phyloP scores from a whole-genome alignment of 257 asterid species.

The Cinchona pubescens region DNA sequence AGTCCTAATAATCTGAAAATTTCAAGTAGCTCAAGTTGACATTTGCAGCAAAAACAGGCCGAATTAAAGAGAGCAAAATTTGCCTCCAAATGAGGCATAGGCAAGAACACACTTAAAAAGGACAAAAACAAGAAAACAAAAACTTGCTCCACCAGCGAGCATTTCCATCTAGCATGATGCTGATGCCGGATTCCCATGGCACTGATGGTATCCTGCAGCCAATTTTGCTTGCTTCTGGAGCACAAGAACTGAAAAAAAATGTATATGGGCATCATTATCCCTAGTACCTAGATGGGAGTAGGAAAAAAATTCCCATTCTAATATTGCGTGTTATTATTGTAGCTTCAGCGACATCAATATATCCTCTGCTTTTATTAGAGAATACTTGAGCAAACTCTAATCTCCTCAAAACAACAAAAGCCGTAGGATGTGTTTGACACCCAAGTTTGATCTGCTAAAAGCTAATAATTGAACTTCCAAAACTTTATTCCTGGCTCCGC shows the following conservation, averaged over 20 bases:
- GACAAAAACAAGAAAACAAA: neutral
- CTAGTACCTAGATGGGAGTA: slow-evolving; percentile 18
- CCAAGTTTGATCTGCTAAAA: neutral
- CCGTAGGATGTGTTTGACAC: neutral
- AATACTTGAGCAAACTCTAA: neutral
- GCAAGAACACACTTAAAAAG: neutral
- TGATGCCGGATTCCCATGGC: neutral
- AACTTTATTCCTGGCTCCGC: neutral
- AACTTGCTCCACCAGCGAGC: slow-evolving; percentile 3
- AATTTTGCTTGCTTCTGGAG: slow-evolving; percentile 4
- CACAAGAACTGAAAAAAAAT: neutral
- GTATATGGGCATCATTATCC: neutral
- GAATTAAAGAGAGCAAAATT: slow-evolving; percentile 15
- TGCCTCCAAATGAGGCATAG: slow-evolving; percentile 6
- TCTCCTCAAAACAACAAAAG: neutral
- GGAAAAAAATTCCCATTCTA: slow-evolving; percentile 12
- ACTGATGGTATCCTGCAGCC: neutral
- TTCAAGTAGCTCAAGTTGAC: slow-evolving; percentile 20
- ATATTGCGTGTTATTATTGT: neutral
- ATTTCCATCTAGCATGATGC: neutral
- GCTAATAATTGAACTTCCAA: neutral
- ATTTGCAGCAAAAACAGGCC: neutral
- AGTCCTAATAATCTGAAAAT: neutral
- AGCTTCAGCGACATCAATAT: slow-evolving; percentile 1
- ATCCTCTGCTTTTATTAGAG: slow-evolving; percentile 1